Conservation (phyloP, 768 basidiomycete species). For the Pisolithus tinctorius region DNA sequence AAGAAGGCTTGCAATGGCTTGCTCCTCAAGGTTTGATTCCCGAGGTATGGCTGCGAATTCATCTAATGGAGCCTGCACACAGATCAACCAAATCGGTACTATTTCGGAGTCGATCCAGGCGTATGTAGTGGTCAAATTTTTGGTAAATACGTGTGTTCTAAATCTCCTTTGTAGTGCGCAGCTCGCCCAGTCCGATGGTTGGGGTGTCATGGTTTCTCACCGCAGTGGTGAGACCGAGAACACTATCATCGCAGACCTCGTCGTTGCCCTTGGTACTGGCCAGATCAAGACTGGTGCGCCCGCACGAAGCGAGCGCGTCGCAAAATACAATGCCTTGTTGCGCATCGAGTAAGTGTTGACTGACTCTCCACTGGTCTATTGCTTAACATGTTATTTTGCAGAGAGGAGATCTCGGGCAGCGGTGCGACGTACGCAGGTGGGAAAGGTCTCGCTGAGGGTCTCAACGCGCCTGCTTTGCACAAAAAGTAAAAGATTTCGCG, state of each 20-base stretch:
- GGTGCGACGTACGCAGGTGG: conserved; percentile 69
- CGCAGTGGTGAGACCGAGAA: conserved; percentile 98
- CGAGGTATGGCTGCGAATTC: not conserved
- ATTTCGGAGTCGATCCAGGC: conserved; percentile 99
- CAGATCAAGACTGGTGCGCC: conserved; percentile 99
- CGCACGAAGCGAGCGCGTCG: conserved; percentile 92
- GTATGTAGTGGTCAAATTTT: conserved; percentile 41
- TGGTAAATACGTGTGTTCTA: not conserved
- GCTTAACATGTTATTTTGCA: conserved; percentile 20
- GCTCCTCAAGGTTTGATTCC: conserved; percentile 70
- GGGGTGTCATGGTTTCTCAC: conserved; percentile 99
- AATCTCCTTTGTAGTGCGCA: conserved; percentile 58
- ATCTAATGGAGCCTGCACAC: not conserved
- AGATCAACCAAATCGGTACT: conserved; percentile 98
- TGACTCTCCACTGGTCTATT: not conserved
- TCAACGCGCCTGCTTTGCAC: conserved; percentile 62
- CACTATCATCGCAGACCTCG: conserved; percentile 92
- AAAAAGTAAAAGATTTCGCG: conserved; percentile 42
- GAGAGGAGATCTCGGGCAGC: conserved; percentile 67
- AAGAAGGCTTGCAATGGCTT: conserved; percentile 99
- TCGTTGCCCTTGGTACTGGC: conserved; percentile 85
- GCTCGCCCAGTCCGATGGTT: conserved; percentile 90
- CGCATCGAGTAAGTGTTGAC: conserved; percentile 74
- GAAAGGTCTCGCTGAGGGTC: conserved; percentile 74
- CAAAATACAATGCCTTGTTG: conserved; percentile 86